phyloP scores from a whole-genome alignment of 192 early-diverging fungal genomes.

The Linnemannia exigua region DNA sequence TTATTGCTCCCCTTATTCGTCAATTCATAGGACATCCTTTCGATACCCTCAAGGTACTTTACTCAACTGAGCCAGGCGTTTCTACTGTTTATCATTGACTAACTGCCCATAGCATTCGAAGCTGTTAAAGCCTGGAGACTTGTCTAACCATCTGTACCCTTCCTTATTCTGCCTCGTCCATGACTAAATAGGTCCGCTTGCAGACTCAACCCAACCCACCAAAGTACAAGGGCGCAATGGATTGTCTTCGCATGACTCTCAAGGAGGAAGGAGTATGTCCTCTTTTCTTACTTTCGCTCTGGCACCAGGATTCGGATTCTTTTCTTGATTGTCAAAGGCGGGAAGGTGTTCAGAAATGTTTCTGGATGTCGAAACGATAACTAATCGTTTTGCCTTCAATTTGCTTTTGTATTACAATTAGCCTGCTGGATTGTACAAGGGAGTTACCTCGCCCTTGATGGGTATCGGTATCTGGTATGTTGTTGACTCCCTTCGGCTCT shows the following conservation, averaged over 20 bases:
- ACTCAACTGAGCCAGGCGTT: background rate
- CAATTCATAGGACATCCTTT: constrained; percentile 71
- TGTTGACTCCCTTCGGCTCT: background rate
- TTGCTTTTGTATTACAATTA: constrained; percentile 23
- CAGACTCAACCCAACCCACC: constrained; percentile 74
- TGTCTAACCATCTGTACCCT: background rate
- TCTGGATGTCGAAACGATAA: background rate
- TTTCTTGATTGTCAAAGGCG: background rate
- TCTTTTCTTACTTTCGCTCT: background rate
- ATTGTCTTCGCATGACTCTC: constrained; percentile 66
- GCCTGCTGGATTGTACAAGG: constrained; percentile 77
- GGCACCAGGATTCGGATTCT: background rate
- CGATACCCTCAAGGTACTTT: constrained; percentile 69
- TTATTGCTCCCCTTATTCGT: background rate
- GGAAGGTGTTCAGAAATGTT: background rate
- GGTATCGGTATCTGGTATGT: constrained; percentile 81
- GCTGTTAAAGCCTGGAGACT: background rate
- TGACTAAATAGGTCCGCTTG: constrained; percentile 62
- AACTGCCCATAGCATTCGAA: background rate
- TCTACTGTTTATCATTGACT: background rate
- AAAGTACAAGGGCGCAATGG: constrained; percentile 70
- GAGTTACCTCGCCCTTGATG: constrained; percentile 75
- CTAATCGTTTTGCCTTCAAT: background rate
- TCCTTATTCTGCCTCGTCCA: no score
- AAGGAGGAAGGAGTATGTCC: constrained; percentile 71